phyloP scores from a whole-genome alignment of 164 flowering plant genomes.

The Amborella trichopoda region DNA sequence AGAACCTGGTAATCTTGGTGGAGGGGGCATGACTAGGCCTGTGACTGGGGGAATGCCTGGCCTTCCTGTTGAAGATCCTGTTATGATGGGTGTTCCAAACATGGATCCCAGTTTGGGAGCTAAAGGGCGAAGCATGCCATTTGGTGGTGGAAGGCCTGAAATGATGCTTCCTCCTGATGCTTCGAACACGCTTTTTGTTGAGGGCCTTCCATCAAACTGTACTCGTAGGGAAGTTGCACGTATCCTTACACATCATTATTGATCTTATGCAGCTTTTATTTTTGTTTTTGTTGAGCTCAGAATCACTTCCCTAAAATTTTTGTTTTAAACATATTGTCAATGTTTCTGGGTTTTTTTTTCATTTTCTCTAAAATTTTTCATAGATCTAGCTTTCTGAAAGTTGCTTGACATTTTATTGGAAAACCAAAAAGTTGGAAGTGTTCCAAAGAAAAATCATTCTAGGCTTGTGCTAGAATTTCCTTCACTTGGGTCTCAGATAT shows the following conservation, averaged over 20 bases:
- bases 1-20: conserved; percentile 12
- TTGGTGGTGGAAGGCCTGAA: conserved; percentile 42
- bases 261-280: background rate
- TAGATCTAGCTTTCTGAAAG: too few relatives aligned
- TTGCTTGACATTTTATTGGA: too few relatives aligned
- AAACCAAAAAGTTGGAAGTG: too few relatives aligned
- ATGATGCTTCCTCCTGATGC: conserved; percentile 66
- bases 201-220: conserved; percentile 80
- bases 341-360: too few relatives aligned
- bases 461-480: too few relatives aligned
- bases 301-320: too few relatives aligned
- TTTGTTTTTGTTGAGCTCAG: background rate
- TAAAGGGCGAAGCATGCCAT: conserved; percentile 26
- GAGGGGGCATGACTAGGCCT: conserved; percentile 43
- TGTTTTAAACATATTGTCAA: too few relatives aligned
- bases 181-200: conserved; percentile 67
- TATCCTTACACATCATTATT: conserved; percentile 43
- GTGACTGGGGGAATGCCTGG: conserved; percentile 29
- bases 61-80: conserved; percentile 45
- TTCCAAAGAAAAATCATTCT: too few relatives aligned
- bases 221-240: conserved; percentile 80
- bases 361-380: too few relatives aligned
- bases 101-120: conserved; percentile 28
- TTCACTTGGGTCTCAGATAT: conserved; percentile 57
- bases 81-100: conserved; percentile 22